Evolutionary conservation across 2,329 filamentous ascomycete species (phyloP), one percentile per base, ranked within the genome.

Genomic region (Elsinoe necatrix): DNA sequence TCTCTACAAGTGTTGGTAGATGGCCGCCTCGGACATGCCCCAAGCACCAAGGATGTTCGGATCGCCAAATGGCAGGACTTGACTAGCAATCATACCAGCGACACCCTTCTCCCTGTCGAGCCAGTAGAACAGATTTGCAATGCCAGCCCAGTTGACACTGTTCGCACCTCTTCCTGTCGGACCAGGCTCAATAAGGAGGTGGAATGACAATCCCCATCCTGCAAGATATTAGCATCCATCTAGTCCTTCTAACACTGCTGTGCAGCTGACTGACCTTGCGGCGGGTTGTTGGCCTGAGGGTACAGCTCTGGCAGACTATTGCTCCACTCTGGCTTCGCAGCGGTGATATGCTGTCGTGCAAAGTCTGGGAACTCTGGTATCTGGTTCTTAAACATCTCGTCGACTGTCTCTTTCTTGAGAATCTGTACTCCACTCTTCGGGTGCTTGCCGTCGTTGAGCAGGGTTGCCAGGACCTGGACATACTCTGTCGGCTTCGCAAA

Each of bases 371-470:
- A 63, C 21, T 71, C 50, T 4, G 66, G 62, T 50, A 71, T 67
- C 59, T 69, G 82, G 65, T 87, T 86, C 57, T 72, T 72, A 67
- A 82, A 87, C 78, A 86, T 82, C 29, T 78, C 68, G 11, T 83
- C 75, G 0, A 88, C 78, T 0, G 82, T 85, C 27, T 75, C 71
- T 14, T 75, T 72, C 18, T 73, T 70, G 5, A 88, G 72, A 29
- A 88, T 76, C 54, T 73, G 72, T 0, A 67, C 66, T 1, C 78
- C 77, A 0, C 81, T 86, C 0, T 63, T 73, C 0, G 84, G 80
- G 31, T 77, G 82, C 0, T 72, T 78, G 45, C 85, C 85, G 59
- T 84, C 71, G 64, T 88, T 88, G 23, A 87, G 70, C 1, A 89
- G 70, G 0, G 77, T 74, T 0, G 81, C 75, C 2, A 88, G 74